A percentile compares a stretch with the other conserved stretches of the same genome.
Evolutionary conservation across 2,329 filamentous ascomycete genomes (phyloP).

Genomic region (Podosphaera fusca): DNA sequence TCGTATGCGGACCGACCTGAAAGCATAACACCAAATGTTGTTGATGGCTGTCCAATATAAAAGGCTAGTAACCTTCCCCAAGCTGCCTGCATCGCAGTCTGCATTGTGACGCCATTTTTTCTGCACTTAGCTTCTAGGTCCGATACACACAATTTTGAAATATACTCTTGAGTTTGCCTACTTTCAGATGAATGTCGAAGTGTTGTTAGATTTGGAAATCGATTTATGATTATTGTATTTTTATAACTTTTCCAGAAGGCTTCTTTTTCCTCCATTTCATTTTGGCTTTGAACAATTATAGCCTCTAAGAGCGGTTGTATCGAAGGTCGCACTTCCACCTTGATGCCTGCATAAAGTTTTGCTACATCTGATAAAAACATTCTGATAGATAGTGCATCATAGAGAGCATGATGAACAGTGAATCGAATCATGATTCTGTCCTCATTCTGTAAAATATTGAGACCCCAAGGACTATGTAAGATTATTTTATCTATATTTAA

Average conservation of each 20-base stretch:
- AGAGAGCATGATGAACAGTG: slow-evolving; percentile 49
- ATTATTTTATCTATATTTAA: slow-evolving; percentile 1
- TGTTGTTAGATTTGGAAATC: slow-evolving; percentile 58
- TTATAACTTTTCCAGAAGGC: slow-evolving; percentile 41
- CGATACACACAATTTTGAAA: slow-evolving; percentile 19
- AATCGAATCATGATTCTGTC: slow-evolving; percentile 8
- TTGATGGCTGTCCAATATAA: slow-evolving; percentile 50
- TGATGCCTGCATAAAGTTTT: slow-evolving; percentile 16
- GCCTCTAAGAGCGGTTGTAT: slow-evolving; percentile 22
- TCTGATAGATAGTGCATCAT: slow-evolving; percentile 57
- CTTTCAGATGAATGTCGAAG: slow-evolving; percentile 20
- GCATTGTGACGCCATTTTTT: slow-evolving; percentile 41
- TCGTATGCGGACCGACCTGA: slow-evolving; percentile 44
- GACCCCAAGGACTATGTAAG: slow-evolving; percentile 11
- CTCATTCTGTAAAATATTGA: slow-evolving; percentile 5
- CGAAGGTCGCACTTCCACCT: slow-evolving; percentile 10
- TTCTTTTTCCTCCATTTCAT: slow-evolving; percentile 17
- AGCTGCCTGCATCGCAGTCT: slow-evolving; percentile 51
- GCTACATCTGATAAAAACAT: slow-evolving; percentile 38
- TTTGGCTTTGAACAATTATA: slow-evolving; percentile 20
- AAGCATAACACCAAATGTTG: slow-evolving; percentile 61
- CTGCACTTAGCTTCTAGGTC: slow-evolving; percentile 33
- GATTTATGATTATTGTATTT: slow-evolving; percentile 31
- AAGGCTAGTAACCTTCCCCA: slow-evolving; percentile 56
- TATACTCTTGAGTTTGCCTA: slow-evolving; percentile 17